Conservation (phyloP, 2,329 filamentous ascomycete species). For the Aureobasidium pullulans region DNA sequence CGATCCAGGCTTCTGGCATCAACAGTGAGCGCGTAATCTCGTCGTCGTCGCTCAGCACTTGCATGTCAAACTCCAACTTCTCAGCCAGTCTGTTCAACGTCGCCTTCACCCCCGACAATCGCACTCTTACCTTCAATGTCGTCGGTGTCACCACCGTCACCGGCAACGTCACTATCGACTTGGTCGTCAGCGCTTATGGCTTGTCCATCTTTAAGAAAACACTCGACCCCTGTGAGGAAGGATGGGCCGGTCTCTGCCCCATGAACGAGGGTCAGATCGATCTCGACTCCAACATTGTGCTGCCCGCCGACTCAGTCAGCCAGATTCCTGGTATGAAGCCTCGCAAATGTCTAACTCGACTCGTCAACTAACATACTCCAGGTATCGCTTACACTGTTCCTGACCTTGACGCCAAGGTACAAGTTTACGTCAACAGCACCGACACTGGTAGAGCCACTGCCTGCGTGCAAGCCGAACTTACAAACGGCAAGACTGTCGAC, state of each 20-base stretch:
- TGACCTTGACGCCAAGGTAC: conserved; percentile 80
- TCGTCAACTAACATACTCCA: not conserved
- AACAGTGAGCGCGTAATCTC: conserved; percentile 55
- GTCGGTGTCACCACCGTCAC: conserved; percentile 76
- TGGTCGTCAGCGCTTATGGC: conserved; percentile 75
- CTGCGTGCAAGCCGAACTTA: conserved; percentile 80
- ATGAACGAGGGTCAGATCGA: conserved; percentile 81
- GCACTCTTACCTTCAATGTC: conserved; percentile 64
- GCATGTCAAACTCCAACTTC: conserved; percentile 77
- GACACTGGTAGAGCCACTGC: conserved; percentile 60
- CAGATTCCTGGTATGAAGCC: conserved; percentile 56
- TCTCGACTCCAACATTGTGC: conserved; percentile 61
- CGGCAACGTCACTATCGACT: conserved; percentile 71
- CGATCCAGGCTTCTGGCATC: conserved; percentile 28
- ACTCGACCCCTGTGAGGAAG: conserved; percentile 63
- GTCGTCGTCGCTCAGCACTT: conserved; percentile 77
- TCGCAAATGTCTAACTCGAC: not conserved
- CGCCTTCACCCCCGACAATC: conserved; percentile 67
- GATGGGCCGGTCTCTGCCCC: conserved; percentile 72
- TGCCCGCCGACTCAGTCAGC: conserved; percentile 51
- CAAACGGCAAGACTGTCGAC: conserved; percentile 88
- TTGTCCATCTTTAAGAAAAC: conserved; percentile 60
- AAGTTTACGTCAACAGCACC: conserved; percentile 70
- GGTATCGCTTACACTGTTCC: conserved; percentile 82
- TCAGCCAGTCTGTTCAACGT: conserved; percentile 85